Evolutionary conservation across 176 grass and related monocot species (phyloP).

Genomic region (Paspalum notatum): DNA sequence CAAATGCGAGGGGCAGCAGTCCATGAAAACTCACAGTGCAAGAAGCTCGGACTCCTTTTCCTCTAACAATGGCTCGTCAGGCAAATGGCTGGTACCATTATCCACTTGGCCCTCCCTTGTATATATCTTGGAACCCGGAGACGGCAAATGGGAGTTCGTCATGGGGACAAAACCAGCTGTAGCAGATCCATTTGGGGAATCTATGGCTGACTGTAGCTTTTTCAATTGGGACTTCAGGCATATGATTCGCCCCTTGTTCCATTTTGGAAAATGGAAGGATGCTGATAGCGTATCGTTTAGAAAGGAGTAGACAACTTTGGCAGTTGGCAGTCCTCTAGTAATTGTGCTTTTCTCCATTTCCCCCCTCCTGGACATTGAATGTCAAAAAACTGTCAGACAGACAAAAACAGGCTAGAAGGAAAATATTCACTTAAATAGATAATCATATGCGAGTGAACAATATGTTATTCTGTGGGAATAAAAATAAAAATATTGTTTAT

Average conservation of each 20-base stretch:
- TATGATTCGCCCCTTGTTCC: slow-evolving; percentile 89
- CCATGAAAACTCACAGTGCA: slow-evolving; percentile 44
- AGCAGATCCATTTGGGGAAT: slow-evolving; percentile 47
- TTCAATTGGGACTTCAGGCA: slow-evolving; percentile 80
- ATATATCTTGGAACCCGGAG: slow-evolving; percentile 53
- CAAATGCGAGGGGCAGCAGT: slow-evolving; percentile 2
- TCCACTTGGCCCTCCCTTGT: slow-evolving; percentile 39
- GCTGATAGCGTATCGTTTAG: slow-evolving; percentile 70
- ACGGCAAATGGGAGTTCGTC: slow-evolving; percentile 52
- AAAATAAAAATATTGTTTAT: background rate
- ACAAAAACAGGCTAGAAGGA: slow-evolving; percentile 22
- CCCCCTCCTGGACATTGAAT: slow-evolving; percentile 58
- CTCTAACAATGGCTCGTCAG: slow-evolving; percentile 20
- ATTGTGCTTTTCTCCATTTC: slow-evolving; percentile 88
- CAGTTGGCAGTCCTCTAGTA: slow-evolving; percentile 68
- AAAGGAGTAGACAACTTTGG: slow-evolving; percentile 76
- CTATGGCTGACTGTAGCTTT: slow-evolving; percentile 62
- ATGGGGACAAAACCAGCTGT: slow-evolving; percentile 53
- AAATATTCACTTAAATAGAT: slow-evolving; percentile 6
- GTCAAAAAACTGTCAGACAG: slow-evolving; percentile 39
- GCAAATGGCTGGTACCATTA: slow-evolving; percentile 23
- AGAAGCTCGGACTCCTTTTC: slow-evolving; percentile 82
- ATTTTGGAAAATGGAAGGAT: slow-evolving; percentile 86
- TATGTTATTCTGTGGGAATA: background rate
- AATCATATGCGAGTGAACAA: slow-evolving; percentile 18